Conservation (phyloP, 805 yeast genomes). For the Lipomyces oligophaga region DNA sequence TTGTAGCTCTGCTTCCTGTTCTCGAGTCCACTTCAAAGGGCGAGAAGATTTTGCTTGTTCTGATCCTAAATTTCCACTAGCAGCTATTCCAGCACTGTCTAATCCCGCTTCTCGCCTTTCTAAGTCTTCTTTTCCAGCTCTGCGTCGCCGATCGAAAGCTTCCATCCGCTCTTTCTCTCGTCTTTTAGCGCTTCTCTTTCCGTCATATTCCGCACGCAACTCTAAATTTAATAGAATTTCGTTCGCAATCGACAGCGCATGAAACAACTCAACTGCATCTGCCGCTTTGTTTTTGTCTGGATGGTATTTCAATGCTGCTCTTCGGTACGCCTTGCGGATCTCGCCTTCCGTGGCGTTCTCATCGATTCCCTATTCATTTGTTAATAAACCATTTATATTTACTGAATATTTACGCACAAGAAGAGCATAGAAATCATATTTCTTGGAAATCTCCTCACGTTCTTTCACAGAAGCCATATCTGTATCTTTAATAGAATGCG, state of each 20-base stretch:
- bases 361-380: constrained; percentile 48
- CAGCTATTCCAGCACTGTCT: neutral
- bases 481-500: neutral
- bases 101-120: constrained; percentile 15
- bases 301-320: constrained; percentile 75
- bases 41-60: neutral
- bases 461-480: constrained; percentile 18
- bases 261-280: constrained; percentile 80
- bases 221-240: constrained; percentile 78
- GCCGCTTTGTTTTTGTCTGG: constrained; percentile 84
- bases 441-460: constrained; percentile 23
- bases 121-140: constrained; percentile 22
- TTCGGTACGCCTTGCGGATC: constrained; percentile 79
- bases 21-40: constrained; percentile 7
- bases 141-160: constrained; percentile 16
- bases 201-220: constrained; percentile 80
- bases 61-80: neutral
- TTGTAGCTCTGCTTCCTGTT: constrained; percentile 14
- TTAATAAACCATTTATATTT: neutral
- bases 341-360: constrained; percentile 62
- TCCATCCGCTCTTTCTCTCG: constrained; percentile 15
- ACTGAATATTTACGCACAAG: constrained; percentile 11
- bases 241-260: constrained; percentile 92
- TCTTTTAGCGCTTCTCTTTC: constrained; percentile 14
- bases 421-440: constrained; percentile 23